Evolutionary conservation across 805 yeast species (phyloP).

Genomic region (Kazachstania taianensis): DNA sequence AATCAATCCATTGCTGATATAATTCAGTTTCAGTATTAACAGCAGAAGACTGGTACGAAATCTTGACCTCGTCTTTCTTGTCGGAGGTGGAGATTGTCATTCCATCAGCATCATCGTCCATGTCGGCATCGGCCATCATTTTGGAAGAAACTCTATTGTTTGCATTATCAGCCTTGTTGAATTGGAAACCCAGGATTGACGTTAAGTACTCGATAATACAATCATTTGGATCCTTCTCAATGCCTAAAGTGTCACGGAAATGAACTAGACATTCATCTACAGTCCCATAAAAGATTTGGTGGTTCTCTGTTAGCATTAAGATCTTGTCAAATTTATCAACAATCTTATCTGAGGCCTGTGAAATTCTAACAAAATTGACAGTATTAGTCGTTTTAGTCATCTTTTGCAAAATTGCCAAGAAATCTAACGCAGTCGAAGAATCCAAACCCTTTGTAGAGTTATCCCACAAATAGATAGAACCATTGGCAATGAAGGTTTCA

Average conservation of each 20-base stretch:
- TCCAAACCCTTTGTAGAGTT: slow-evolving; percentile 43
- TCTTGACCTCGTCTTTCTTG: neutral
- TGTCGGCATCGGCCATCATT: no score
- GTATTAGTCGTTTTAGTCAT: slow-evolving; percentile 32
- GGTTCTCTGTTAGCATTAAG: slow-evolving; percentile 36
- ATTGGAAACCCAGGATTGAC: slow-evolving; percentile 38
- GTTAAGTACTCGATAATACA: slow-evolving; percentile 54
- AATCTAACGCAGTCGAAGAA: slow-evolving; percentile 40
- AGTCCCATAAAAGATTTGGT: slow-evolving; percentile 39
- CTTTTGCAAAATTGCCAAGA: slow-evolving; percentile 34
- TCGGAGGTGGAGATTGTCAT: no score
- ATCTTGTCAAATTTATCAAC: slow-evolving; percentile 41
- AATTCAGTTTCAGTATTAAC: slow-evolving; percentile 33
- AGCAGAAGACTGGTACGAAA: neutral
- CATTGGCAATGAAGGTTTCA: slow-evolving; percentile 39
- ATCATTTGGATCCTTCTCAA: slow-evolving; percentile 42
- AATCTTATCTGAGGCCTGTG: slow-evolving; percentile 40
- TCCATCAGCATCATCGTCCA: neutral
- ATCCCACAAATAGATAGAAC: slow-evolving; percentile 43
- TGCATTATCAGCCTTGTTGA: neutral
- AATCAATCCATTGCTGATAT: slow-evolving; percentile 29
- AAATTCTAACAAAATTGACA: slow-evolving; percentile 37
- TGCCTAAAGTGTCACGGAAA: slow-evolving; percentile 42
- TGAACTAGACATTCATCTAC: slow-evolving; percentile 35
- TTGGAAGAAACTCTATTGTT: neutral